phyloP scores from a whole-genome alignment of 2,329 filamentous ascomycete species.

The Neofusicoccum sp. region DNA sequence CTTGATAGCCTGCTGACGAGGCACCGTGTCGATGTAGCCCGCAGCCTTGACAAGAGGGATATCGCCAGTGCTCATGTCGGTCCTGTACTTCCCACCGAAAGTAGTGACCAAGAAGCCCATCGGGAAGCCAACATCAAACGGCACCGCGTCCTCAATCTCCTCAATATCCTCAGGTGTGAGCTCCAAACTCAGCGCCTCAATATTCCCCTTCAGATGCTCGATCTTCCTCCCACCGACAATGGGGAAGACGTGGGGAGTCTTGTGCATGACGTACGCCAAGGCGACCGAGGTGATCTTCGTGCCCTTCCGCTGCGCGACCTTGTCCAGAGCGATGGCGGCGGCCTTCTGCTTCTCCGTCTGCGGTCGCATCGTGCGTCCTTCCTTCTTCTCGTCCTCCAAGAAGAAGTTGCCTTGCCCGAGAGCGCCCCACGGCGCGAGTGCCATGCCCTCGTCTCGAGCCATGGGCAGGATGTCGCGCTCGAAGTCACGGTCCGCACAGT shows the following conservation, averaged over 20 bases:
- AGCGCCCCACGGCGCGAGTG: constrained; percentile 58
- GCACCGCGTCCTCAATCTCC: constrained; percentile 64
- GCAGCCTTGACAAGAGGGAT: constrained; percentile 32
- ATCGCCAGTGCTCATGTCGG: constrained; percentile 32
- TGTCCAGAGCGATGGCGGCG: constrained; percentile 61
- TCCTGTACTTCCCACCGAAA: constrained; percentile 28
- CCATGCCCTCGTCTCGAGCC: constrained; percentile 46
- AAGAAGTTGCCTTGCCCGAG: constrained; percentile 48
- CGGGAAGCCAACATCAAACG: constrained; percentile 70
- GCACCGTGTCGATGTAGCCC: constrained; percentile 33
- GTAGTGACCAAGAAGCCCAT: constrained; percentile 49
- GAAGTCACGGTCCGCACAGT: constrained; percentile 45
- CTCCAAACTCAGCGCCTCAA: constrained; percentile 65
- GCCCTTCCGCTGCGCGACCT: constrained; percentile 54
- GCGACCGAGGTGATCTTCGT: constrained; percentile 62
- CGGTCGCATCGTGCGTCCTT: constrained; percentile 45
- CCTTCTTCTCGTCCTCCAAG: constrained; percentile 40
- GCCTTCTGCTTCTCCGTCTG: constrained; percentile 52
- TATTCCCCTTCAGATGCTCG: constrained; percentile 70
- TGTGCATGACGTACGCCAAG: constrained; percentile 73
- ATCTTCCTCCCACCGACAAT: constrained; percentile 71
- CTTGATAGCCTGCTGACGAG: neutral
- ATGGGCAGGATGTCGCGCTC: constrained; percentile 52
- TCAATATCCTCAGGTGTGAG: constrained; percentile 65
- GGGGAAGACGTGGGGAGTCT: constrained; percentile 72